phyloP scores from a whole-genome alignment of 1,284 basidiomycete species.

The Lentinula novae-zelandiae region DNA sequence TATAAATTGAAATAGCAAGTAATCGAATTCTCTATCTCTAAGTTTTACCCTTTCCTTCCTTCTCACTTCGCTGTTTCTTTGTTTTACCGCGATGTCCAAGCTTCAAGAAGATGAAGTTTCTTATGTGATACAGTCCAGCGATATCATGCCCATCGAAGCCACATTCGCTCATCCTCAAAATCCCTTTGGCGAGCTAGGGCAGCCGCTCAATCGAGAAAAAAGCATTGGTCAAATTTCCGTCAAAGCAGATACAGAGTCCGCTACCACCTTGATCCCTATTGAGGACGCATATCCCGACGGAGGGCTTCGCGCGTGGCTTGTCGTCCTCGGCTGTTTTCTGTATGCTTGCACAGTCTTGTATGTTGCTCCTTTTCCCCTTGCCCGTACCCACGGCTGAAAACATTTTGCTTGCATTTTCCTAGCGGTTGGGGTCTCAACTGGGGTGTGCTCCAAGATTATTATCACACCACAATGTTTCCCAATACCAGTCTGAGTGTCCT shows the following conservation, averaged over 20 bases:
- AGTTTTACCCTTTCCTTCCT: neutral
- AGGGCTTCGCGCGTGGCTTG: slow-evolving; percentile 14
- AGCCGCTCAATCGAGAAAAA: slow-evolving; percentile 5
- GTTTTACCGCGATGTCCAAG: neutral
- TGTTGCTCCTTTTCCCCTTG: neutral
- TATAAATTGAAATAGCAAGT: neutral
- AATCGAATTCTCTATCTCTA: neutral
- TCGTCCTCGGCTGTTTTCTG: slow-evolving; percentile 15
- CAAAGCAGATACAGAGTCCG: neutral
- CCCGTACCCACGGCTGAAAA: too few species aligned
- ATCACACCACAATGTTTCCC: slow-evolving; percentile 17
- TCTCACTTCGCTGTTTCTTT: neutral
- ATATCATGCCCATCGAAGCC: slow-evolving; percentile 12
- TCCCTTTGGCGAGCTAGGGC: neutral
- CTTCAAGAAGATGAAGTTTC: neutral
- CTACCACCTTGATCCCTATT: neutral
- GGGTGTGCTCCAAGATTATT: slow-evolving; percentile 18
- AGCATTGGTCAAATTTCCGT: neutral
- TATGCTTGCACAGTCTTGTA: slow-evolving; percentile 14
- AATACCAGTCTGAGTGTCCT: slow-evolving; percentile 12
- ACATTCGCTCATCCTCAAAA: slow-evolving; percentile 3
- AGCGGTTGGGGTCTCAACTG: slow-evolving; percentile 17
- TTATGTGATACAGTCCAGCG: slow-evolving; percentile 7
- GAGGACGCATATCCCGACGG: slow-evolving; percentile 9
- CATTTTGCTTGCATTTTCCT: neutral